Base-by-base conservation (phyloP, 208 protist species). In the Naegleria gruberi region DNA sequence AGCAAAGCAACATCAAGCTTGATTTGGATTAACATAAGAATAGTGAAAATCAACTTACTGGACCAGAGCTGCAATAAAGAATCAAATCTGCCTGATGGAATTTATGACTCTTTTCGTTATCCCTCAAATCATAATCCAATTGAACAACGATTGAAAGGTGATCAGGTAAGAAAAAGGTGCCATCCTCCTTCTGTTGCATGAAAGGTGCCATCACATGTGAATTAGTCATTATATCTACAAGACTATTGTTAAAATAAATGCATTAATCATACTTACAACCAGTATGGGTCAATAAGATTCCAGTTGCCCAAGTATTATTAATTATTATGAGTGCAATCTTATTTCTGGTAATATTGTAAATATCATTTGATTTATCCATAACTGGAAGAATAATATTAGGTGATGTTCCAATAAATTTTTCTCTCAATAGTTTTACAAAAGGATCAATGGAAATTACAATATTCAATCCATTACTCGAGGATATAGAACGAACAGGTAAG, bases 301-400 rank as follows among this genome's bases (percentile, higher is more conserved):
- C 83, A 87, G 6, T 55, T 87, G 43, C 41, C 83, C 83, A 87
- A 87, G 43, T 42, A 55, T 87, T 87, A 17, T 17, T 40, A 87
- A 87, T 40, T 6, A 42, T n/a, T 12, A 87, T 87, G 8, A 87
- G 12, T 19, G n/a, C 83, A 41, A 87, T 23, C 0, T 34, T 44
- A 42, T 87, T n/a, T 19, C 34, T 55, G 4, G 30, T 43, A 55
- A 30, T 55, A 19, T 55, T 3, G 34, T 77, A 77, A 37, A 77
- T 34, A 43, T 83, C 19, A 87, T 55, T 87, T 41, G 19, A 41
- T 55, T 87, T 30, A 10, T n/a, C 23, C 12, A 51, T 34, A 7
- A 55, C 83, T 19, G 30, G 30, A 30, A 65, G 30, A 65, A 30
- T 65, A 65, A 1, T 65, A 65, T 65, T 65, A 10, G 30, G 15